Evolutionary conservation across 1,284 basidiomycete genomes (phyloP).

Genomic region (Ustilago shanxiensis): DNA sequence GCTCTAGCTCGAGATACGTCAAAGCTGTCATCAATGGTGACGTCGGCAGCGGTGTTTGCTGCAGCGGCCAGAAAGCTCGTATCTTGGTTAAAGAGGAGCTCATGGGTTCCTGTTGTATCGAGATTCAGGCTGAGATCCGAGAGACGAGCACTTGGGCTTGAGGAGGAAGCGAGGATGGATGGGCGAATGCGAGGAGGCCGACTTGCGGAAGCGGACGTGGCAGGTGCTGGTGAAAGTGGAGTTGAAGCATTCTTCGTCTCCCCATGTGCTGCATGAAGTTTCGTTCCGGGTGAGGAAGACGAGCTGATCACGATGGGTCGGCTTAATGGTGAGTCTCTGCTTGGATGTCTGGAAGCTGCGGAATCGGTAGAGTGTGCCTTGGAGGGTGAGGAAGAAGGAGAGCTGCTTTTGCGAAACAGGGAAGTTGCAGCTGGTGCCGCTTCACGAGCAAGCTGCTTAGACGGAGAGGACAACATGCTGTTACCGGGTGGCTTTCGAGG

Average conservation of each 20-base stretch:
- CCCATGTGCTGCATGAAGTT: neutral
- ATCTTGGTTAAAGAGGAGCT: conserved; percentile 34
- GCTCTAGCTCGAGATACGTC: conserved; percentile 42
- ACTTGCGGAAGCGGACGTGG: conserved; percentile 10
- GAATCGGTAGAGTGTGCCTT: conserved; percentile 35
- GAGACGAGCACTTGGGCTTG: conserved; percentile 34
- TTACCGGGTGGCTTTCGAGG: conserved; percentile 36
- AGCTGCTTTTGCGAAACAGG: conserved; percentile 13
- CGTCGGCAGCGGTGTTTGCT: conserved; percentile 37
- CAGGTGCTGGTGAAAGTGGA: conserved; percentile 19
- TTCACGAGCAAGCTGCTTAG: conserved; percentile 16
- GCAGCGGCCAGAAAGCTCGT: conserved; percentile 39
- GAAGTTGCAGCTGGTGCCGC: conserved; percentile 7
- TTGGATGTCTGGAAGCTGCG: conserved; percentile 17
- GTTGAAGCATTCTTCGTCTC: conserved; percentile 23
- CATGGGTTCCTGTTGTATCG: conserved; percentile 34
- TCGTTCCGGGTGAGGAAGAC: conserved; percentile 18
- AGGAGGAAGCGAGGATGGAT: conserved; percentile 18
- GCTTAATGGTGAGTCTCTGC: conserved; percentile 29
- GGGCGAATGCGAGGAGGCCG: conserved; percentile 18
- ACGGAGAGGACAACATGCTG: conserved; percentile 21
- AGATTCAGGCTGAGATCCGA: conserved; percentile 37
- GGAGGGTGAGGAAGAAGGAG: conserved; percentile 19
- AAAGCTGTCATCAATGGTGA: conserved; percentile 50
- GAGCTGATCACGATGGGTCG: conserved; percentile 33